Conservation (phyloP, 805 yeast species). For the Ogataea parapolymorpha region DNA sequence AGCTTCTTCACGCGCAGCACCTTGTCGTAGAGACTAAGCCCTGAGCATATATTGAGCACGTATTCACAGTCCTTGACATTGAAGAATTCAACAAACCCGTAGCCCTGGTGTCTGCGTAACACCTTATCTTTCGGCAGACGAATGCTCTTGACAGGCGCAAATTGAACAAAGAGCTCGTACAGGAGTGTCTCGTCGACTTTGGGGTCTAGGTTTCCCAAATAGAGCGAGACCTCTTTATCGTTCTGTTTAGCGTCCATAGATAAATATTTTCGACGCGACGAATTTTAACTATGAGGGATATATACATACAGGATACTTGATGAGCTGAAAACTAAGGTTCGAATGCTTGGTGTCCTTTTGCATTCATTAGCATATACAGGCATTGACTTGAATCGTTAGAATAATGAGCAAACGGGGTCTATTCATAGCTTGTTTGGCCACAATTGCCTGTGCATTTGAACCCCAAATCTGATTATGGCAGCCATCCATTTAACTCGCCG, state of each 20-base stretch:
- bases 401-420: too few relatives aligned
- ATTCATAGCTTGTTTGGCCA: too few relatives aligned
- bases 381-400: too few relatives aligned
- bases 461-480: too few relatives aligned
- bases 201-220: slow-evolving; percentile 80
- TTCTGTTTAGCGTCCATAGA: slow-evolving; percentile 22
- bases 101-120: slow-evolving; percentile 72
- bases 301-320: too few relatives aligned
- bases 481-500: too few relatives aligned
- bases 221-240: slow-evolving; percentile 60
- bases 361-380: too few relatives aligned
- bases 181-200: slow-evolving; percentile 67
- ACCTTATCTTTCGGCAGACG: slow-evolving; percentile 79
- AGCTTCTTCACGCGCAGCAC: slow-evolving; percentile 53
- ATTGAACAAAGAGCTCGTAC: slow-evolving; percentile 81
- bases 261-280: slow-evolving; percentile 10
- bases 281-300: too few relatives aligned
- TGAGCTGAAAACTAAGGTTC: too few relatives aligned
- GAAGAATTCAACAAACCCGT: slow-evolving; percentile 77
- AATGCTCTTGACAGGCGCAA: slow-evolving; percentile 70
- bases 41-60: slow-evolving; percentile 56
- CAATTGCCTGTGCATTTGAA: too few relatives aligned
- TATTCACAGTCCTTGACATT: slow-evolving; percentile 65
- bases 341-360: too few relatives aligned
- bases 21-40: slow-evolving; percentile 59